phyloP scores from a whole-genome alignment of 164 flowering plant genomes.

The Chimonanthus salicifolius region DNA sequence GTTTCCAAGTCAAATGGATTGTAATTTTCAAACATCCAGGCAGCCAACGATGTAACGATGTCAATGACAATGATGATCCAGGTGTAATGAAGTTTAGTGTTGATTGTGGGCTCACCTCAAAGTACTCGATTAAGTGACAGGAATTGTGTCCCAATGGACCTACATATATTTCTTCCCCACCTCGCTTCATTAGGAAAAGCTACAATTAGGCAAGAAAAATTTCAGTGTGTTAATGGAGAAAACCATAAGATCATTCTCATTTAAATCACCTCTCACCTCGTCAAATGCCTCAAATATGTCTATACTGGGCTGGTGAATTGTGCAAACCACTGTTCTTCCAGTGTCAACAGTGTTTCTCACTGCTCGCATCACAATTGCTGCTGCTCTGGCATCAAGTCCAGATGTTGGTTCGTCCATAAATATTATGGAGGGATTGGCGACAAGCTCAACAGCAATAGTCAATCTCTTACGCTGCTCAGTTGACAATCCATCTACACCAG shows the following conservation, averaged over 20 bases:
- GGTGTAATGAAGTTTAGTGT: background rate
- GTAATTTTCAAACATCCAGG: background rate
- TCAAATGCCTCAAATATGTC: slow-evolving; percentile 60
- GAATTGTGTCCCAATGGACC: slow-evolving; percentile 50
- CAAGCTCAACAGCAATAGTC: slow-evolving; percentile 53
- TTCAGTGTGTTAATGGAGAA: background rate
- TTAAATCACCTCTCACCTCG: slow-evolving; percentile 29
- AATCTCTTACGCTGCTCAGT: slow-evolving; percentile 54
- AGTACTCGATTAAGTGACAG: slow-evolving; percentile 41
- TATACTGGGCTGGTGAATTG: slow-evolving; percentile 64
- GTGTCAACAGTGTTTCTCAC: slow-evolving; percentile 54
- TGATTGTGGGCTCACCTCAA: slow-evolving; percentile 39
- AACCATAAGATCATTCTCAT: background rate
- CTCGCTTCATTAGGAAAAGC: slow-evolving; percentile 51
- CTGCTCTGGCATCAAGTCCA: slow-evolving; percentile 61
- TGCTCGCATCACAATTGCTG: slow-evolving; percentile 59
- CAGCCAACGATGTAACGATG: too few relatives aligned
- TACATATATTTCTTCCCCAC: slow-evolving; percentile 57
- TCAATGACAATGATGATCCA: background rate
- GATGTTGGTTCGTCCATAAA: slow-evolving; percentile 69
- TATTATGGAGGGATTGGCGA: slow-evolving; percentile 51
- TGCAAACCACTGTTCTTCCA: slow-evolving; percentile 59
- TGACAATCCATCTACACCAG: slow-evolving; percentile 46
- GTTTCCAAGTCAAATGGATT: background rate
- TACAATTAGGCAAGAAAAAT: slow-evolving; percentile 17